Evolutionary conservation across 1,139 yeast genomes (phyloP).

Genomic region (Protomyces arabidopsidicola): DNA sequence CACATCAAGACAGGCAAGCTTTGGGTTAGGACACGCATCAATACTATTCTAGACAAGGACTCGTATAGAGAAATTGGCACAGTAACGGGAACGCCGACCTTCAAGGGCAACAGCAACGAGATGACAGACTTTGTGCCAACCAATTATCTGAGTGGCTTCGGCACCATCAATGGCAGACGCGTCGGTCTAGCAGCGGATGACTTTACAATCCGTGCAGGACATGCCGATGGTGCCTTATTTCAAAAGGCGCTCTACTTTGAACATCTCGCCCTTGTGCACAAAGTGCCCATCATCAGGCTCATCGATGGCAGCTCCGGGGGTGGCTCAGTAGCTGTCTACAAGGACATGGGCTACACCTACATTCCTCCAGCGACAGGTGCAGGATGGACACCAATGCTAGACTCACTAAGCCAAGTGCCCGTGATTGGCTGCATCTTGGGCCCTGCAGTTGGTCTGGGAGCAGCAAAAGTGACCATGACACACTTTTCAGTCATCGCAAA

Average conservation of each 20-base stretch:
- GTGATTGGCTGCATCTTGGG: slow-evolving; percentile 23
- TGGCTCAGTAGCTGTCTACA: slow-evolving; percentile 23
- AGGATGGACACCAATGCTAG: slow-evolving; percentile 20
- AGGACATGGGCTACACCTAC: slow-evolving; percentile 21
- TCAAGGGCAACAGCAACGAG: slow-evolving; percentile 4
- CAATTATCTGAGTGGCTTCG: slow-evolving; percentile 16
- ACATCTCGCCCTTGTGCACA: slow-evolving; percentile 15
- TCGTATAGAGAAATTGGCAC: slow-evolving; percentile 13
- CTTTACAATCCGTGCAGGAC: slow-evolving; percentile 24
- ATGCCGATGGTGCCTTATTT: slow-evolving; percentile 20
- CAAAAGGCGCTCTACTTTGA: slow-evolving; percentile 21
- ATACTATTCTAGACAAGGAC: slow-evolving; percentile 1
- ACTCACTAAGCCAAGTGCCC: slow-evolving; percentile 11
- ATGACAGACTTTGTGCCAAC: slow-evolving; percentile 21
- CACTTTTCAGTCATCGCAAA: slow-evolving; percentile 20
- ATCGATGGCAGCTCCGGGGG: slow-evolving; percentile 24
- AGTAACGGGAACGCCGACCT: slow-evolving; percentile 23
- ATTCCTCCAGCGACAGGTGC: slow-evolving; percentile 26
- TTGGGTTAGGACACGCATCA: slow-evolving; percentile 19
- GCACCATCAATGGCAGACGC: slow-evolving; percentile 10
- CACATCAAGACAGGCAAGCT: slow-evolving; percentile 17
- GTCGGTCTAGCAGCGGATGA: slow-evolving; percentile 26
- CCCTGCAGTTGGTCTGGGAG: slow-evolving; percentile 24
- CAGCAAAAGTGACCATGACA: slow-evolving; percentile 20
- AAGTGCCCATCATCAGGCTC: slow-evolving; percentile 21